Percentiles rank a stretch among this genome's conserved stretches.
Evolutionary conservation across 2,329 filamentous ascomycete genomes (phyloP).

Genomic region (Fusarium hostae): DNA sequence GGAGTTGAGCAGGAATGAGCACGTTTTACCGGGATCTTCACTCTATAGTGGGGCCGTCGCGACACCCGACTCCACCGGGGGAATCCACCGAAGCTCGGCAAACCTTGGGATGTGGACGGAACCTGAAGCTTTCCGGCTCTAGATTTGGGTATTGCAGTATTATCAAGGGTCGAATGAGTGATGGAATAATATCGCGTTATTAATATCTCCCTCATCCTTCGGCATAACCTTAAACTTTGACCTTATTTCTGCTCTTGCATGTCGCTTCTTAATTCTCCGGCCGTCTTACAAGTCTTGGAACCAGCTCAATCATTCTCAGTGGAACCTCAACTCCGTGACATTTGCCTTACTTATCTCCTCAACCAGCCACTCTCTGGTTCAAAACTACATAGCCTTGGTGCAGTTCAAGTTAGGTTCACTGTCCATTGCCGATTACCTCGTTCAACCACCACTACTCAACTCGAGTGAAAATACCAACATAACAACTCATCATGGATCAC

Average conservation of each 20-base stretch:
- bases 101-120: conserved; percentile 3
- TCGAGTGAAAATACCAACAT: background rate
- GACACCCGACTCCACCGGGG: conserved; percentile 3
- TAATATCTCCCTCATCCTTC: conserved; percentile 17
- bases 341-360: conserved; percentile 17
- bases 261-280: conserved; percentile 25
- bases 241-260: background rate
- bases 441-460: background rate
- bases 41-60: conserved; percentile 16
- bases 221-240: conserved; percentile 1
- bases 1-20: conserved; percentile 53
- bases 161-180: background rate
- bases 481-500: conserved; percentile 24
- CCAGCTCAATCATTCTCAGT: conserved; percentile 41
- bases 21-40: conserved; percentile 47
- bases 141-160: background rate
- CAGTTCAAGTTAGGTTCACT: background rate
- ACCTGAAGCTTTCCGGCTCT: conserved; percentile 6
- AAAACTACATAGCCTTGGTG: background rate
- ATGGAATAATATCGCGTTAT: conserved; percentile 17
- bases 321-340: conserved; percentile 20
- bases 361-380: background rate
- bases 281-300: conserved; percentile 27
- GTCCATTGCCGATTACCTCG: background rate
- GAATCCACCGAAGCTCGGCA: conserved; percentile 21